These are phyloP conservation scores for Stephanocyclus meneghinianus DNA, from an alignment of 352 stramenopile species.

Conservation along the genomic window DNA sequence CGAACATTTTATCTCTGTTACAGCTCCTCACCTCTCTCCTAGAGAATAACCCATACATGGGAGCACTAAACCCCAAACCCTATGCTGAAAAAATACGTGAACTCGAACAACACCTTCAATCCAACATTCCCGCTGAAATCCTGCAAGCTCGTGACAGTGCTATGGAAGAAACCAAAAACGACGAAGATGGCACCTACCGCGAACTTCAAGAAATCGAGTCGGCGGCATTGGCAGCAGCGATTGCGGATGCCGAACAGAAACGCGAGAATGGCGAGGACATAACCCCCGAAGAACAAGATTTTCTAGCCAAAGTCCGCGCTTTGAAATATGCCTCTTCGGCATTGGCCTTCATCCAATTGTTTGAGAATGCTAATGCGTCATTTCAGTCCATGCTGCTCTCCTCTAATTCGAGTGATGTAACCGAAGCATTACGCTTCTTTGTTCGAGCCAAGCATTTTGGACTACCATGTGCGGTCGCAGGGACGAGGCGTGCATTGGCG, in stretches of 20 bases:
- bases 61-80: slow-evolving; percentile 86
- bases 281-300: slow-evolving; percentile 82
- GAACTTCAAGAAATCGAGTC: slow-evolving; percentile 82
- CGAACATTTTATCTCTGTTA: not conserved
- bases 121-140: slow-evolving; percentile 65
- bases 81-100: slow-evolving; percentile 87
- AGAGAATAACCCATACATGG: slow-evolving; percentile 93
- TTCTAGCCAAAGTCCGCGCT: slow-evolving; percentile 82
- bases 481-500: slow-evolving; percentile 89
- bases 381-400: slow-evolving; percentile 89
- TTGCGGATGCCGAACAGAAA: slow-evolving; percentile 85
- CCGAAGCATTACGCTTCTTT: slow-evolving; percentile 92
- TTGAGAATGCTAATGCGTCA: slow-evolving; percentile 85
- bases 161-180: slow-evolving; percentile 41
- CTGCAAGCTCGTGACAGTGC: slow-evolving; percentile 61
- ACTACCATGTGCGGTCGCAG: slow-evolving; percentile 86
- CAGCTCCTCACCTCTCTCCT: slow-evolving; percentile 88
- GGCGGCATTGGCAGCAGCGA: slow-evolving; percentile 67
- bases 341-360: slow-evolving; percentile 90
- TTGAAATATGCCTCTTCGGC: slow-evolving; percentile 90
- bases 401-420: slow-evolving; percentile 89
- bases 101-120: slow-evolving; percentile 74
- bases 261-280: slow-evolving; percentile 75
- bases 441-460: slow-evolving; percentile 89
- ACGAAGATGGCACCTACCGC: slow-evolving; percentile 70